Base-by-base conservation (phyloP, 169 alveolate species). In the Plasmodium cynomolgi region DNA sequence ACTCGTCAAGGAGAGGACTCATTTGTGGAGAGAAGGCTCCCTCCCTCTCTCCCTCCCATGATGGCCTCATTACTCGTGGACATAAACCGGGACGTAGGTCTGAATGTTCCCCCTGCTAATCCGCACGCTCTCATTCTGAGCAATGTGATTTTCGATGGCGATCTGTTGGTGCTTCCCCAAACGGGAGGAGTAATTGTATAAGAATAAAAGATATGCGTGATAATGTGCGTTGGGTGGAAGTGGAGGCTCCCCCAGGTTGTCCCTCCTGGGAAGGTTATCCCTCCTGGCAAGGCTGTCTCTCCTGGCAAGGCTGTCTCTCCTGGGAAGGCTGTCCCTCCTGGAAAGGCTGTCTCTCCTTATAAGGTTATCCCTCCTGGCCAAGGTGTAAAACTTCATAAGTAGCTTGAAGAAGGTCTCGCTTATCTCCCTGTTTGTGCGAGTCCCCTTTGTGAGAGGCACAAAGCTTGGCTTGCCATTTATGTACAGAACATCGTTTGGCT, bases 51-150 rank as follows among this genome's bases (percentile, higher is more conserved):
- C 74, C 20, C 37, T 0, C 20, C 34, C 7, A 8, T 9, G 23
- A 47, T 75, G 26, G 26, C 34, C 29, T 62, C 33, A n/a, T 79
- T 85, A 85, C 93, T 85, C 86, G 80, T 34, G 75, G 7, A 33
- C 23, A 26, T 75, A 85, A 75, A 85, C 3, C 9, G 85, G 79
- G 41, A 77, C 39, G 20, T 85, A 85, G 3, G 71, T 85, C 31
- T 85, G 73, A 54, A 85, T 85, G 44, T 85, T 85, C 41, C 68
- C 86, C 44, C 80, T 73, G 33, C 84, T 79, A 75, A 47, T 85
- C 80, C 39, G 47, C 26, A 77, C 26, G 29, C 62, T 50, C 68
- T 74, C 93, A 26, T 85, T 50, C 62, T 44, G 5, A 33, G 77
- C 84, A 33, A 17, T 73, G 54, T 85, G 34, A 23, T 47, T 85